Base-by-base conservation (phyloP, 2,329 filamentous ascomycete genomes). In the Monilinia polystroma region DNA sequence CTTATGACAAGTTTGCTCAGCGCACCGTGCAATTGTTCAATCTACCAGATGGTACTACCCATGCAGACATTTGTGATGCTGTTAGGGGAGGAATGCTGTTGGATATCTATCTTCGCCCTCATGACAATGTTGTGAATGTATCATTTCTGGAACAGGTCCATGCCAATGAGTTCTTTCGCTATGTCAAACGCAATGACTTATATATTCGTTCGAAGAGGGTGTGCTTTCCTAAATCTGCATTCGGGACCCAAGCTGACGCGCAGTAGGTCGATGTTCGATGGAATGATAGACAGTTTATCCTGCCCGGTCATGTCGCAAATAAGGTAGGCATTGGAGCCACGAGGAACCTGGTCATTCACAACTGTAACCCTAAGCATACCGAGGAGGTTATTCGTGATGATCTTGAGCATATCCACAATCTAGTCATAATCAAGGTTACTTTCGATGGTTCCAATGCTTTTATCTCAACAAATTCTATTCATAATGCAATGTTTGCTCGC, bases 401-500 rank as follows among this genome's bases (percentile, higher is more conserved):
- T 72, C 82, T 95, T 49, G 89, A 93, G 32, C 92, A 96, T 75
- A 94, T 96, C 68, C 88, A 94, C 79, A 91, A 91, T 69, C 82
- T 96, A 1, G 80, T 89, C 29, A 84, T 96, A 14, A 81, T 95
- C 73, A 84, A 84, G 54, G 79, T 95, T 55, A 78, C 79, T 10
- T 89, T 90, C 76, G 77, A 78, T 3, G 80, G 82, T 23, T 81
- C 82, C 4, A 85, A 87, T 76, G 89, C 85, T 67, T 85, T 85
- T 76, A 86, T 96, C 70, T 87, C 85, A 66, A 91, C 89, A 10
- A 96, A 93, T 76, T 92, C 91, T 0, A 83, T 96, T 12, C 84
- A 89, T 73, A 88, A 90, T 69, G 90, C 91, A 14, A 83, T 92
- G 63, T 91, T 89, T 77, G 91, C 91, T 11, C 85, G 86, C 23